Percentiles rank a stretch among this genome's conserved stretches.
Conservation (phyloP, 83 land plant genomes). For the Larix sibirica region DNA sequence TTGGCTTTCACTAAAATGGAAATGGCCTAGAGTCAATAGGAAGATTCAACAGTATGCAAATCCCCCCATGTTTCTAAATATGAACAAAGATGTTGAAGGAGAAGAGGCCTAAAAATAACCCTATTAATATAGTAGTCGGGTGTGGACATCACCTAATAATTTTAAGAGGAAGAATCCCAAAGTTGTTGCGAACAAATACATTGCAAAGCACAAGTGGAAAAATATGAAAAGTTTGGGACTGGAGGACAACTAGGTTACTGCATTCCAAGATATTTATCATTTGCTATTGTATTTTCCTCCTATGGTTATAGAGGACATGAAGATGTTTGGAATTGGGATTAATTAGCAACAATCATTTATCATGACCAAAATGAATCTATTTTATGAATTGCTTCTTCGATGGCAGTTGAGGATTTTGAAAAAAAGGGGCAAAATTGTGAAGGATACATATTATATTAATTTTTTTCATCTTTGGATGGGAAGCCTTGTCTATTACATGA, state of each 20-base stretch:
- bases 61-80: constrained; percentile 72
- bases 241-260: constrained; percentile 22
- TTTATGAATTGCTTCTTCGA: constrained; percentile 62
- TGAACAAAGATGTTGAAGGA: constrained; percentile 24
- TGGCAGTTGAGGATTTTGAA: constrained; percentile 88
- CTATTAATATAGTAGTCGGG: background rate
- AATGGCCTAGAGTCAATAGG: constrained; percentile 89
- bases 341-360: constrained; percentile 91
- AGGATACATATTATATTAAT: constrained; percentile 71
- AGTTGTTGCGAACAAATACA: constrained; percentile 26
- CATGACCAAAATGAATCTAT: constrained; percentile 56
- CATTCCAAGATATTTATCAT: constrained; percentile 16
- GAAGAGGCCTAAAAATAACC: constrained; percentile 19
- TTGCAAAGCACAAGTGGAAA: constrained; percentile 36
- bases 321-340: constrained; percentile 30
- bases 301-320: background rate
- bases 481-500: constrained; percentile 97
- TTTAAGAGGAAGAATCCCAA: constrained; percentile 66
- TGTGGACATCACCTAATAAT: constrained; percentile 51
- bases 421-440: constrained; percentile 71
- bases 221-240: constrained; percentile 43
- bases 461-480: constrained; percentile 85
- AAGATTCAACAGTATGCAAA: constrained; percentile 70
- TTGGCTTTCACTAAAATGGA: constrained; percentile 91
- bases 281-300: background rate